Conservation (phyloP, 306 rosid species). For the Quercus rubra region DNA sequence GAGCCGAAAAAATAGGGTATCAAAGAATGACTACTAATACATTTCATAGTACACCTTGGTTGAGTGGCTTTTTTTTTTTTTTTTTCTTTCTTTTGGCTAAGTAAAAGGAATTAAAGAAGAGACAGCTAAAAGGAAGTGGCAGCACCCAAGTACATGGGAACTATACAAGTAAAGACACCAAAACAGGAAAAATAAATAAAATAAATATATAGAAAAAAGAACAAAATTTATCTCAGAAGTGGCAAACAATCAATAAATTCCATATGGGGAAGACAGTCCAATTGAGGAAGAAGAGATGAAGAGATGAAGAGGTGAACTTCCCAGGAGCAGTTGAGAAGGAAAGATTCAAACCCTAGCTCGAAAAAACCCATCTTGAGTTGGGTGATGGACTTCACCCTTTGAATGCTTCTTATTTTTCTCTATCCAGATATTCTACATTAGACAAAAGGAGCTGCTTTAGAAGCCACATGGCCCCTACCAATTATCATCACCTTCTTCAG, state of each 20-base stretch:
- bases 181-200: not conserved
- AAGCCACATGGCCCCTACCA: not conserved
- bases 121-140: not conserved
- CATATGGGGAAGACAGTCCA: not conserved
- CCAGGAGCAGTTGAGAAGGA: not conserved
- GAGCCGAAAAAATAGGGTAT: not conserved
- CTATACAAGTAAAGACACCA: not conserved
- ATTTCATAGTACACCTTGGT: not conserved
- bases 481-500: not conserved
- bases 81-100: not conserved
- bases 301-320: not conserved
- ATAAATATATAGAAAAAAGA: not conserved
- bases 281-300: not conserved
- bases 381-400: not conserved
- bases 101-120: not conserved
- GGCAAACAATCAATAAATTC: not conserved
- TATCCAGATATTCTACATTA: not conserved
- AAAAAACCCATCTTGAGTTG: not conserved
- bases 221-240: not conserved
- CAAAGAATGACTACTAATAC: not conserved
- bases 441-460: not conserved
- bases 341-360: too few relatives aligned
- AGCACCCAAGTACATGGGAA: not conserved
- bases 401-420: not conserved
- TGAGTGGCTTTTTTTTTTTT: not conserved